These are phyloP conservation scores for Brettanomyces anomalus DNA, from an alignment of 805 yeast species.

Conservation along the genomic window DNA sequence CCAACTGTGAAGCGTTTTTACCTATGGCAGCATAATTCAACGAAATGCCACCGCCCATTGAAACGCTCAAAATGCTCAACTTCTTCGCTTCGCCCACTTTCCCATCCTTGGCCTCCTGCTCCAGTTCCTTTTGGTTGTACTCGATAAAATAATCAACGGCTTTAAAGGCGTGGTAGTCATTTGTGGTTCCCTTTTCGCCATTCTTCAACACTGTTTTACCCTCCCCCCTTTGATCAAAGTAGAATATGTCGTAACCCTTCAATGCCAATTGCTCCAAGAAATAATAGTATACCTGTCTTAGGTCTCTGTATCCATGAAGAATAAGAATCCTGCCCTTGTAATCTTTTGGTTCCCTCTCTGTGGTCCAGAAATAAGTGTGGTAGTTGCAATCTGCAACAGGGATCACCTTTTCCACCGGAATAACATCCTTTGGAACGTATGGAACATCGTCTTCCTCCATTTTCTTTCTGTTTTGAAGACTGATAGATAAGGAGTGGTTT, in stretches of 20 bases:
- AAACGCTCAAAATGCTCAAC: constrained; percentile 54
- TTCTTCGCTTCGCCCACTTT: constrained; percentile 21
- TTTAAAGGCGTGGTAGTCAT: constrained; percentile 45
- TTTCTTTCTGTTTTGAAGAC: background rate
- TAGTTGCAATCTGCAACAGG: constrained; percentile 16
- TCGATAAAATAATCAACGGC: constrained; percentile 54
- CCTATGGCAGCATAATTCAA: constrained; percentile 57
- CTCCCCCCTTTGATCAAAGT: constrained; percentile 71
- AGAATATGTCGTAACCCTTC: constrained; percentile 55
- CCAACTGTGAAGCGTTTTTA: constrained; percentile 34
- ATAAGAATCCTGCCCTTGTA: constrained; percentile 47
- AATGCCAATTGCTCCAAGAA: constrained; percentile 43
- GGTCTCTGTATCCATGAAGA: constrained; percentile 70
- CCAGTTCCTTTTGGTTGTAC: constrained; percentile 29
- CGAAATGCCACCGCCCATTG: constrained; percentile 76
- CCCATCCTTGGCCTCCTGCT: constrained; percentile 7
- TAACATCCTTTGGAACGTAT: constrained; percentile 2
- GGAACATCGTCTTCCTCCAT: background rate
- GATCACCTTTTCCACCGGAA: constrained; percentile 4
- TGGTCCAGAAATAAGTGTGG: constrained; percentile 13
- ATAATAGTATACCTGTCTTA: constrained; percentile 38
- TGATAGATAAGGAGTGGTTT: background rate
- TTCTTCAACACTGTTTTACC: constrained; percentile 51
- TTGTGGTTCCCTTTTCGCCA: constrained; percentile 43
- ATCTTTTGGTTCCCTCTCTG: constrained; percentile 2